Evolutionary conservation across 306 rosid genomes (phyloP), one percentile per base, ranked within the genome.

Genomic region (Vigna nakashimae): DNA sequence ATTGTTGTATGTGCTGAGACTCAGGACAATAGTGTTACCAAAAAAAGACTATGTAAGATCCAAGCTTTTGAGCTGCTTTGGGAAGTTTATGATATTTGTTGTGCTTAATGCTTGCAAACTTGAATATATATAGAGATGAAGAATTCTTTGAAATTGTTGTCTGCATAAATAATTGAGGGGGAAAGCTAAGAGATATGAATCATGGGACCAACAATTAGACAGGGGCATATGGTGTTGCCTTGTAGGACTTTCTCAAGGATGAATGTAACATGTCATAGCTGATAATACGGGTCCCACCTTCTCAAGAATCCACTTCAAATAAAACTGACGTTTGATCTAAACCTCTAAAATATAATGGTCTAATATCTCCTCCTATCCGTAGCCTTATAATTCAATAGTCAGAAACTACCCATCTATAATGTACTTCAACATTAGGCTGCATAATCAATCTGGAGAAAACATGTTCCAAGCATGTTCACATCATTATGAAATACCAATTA

Each of bases 401-500:
- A 13, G 15, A 56, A 7, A 2, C 9, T n/a, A 51, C 58, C 36
- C 22, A 62, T 32, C 46, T 42, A 11, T 42, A 42, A 45, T 1
- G 1, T 36, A 5, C 38, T 34, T 34, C 1, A 34, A 34, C 7
- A 34, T 34, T 34, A 34, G 38, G 4, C 32, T 3, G 32, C 4
- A 3, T 30, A 3, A 4, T 30, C 43, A 74, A 36, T 2, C 9
- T 75, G 7, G 24, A 24, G 13, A 28, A 24, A 45, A 53, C 73
- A 74, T 75, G 75, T 75, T 55, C 38, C 7, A 20, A 74, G 8
- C 69, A 78, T 73, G 80, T 75, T 46, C 32, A 32, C 48, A 18
- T 22, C 68, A 65, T n/a, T 73, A 28, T 22, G 66, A 65, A 43
- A 51, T 24, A 28, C 5, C 18, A 10, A 5, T 43, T 55, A 80